phyloP scores from a whole-genome alignment of 108 stramenopile genomes.

The Cyclotella atomus region DNA sequence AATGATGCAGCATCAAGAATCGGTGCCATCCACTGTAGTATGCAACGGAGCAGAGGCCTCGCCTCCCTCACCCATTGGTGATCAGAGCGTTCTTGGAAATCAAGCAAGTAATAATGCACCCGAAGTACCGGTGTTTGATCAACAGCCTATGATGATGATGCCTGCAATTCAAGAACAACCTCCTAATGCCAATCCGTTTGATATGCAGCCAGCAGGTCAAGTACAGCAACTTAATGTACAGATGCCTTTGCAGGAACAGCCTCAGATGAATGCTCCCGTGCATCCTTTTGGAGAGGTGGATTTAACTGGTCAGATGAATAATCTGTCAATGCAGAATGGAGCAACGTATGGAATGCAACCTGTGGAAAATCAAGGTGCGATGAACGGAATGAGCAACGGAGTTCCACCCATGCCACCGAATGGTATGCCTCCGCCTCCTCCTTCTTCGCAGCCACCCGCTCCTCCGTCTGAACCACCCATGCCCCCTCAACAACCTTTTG shows the following conservation, averaged over 20 bases:
- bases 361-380: not conserved
- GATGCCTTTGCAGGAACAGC: conserved; percentile 9
- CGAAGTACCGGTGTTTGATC: not conserved
- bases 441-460: conserved; percentile 22
- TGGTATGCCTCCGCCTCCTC: too few species aligned
- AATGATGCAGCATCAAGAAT: conserved; percentile 7
- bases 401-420: conserved; percentile 11
- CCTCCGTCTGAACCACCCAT: conserved; percentile 13
- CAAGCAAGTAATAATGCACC: not conserved
- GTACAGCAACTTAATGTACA: not conserved
- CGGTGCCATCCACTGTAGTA: conserved; percentile 23
- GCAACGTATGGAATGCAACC: not conserved
- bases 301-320: conserved; percentile 6
- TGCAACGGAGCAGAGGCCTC: not conserved
- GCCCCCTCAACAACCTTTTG: not conserved
- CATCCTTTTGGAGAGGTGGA: not conserved
- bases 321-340: conserved; percentile 7
- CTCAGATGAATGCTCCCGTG: not conserved
- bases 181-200: not conserved
- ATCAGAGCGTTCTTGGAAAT: conserved; percentile 4
- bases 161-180: not conserved
- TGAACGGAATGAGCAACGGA: not conserved
- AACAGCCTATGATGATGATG: conserved; percentile 1
- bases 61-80: conserved; percentile 35
- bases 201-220: not conserved